Evolutionary conservation across 768 basidiomycete species (phyloP).

Genomic region (Termitomyces sp.): DNA sequence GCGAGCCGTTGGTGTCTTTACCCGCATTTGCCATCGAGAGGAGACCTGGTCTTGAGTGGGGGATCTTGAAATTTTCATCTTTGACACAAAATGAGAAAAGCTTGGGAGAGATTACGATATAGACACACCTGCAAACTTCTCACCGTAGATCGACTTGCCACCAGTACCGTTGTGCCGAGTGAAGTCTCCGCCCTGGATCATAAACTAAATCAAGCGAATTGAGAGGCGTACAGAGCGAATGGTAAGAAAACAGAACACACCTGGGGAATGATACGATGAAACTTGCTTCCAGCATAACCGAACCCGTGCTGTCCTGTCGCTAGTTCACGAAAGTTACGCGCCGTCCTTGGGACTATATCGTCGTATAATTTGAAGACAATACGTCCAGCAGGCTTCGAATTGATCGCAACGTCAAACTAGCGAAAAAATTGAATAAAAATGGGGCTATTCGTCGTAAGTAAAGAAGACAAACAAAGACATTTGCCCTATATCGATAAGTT

Average conservation of each 20-base stretch:
- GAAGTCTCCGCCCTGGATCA: slow-evolving; percentile 89
- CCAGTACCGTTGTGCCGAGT: slow-evolving; percentile 71
- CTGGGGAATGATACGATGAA: slow-evolving; percentile 72
- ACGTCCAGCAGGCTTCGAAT: slow-evolving; percentile 53
- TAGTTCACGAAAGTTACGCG: slow-evolving; percentile 78
- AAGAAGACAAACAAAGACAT: slow-evolving; percentile 29
- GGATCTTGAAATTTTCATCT: slow-evolving; percentile 70
- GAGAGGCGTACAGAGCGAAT: not conserved
- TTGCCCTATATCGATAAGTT: slow-evolving; percentile 21
- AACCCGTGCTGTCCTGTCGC: slow-evolving; percentile 62
- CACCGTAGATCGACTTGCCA: slow-evolving; percentile 83
- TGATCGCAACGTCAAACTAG: slow-evolving; percentile 64
- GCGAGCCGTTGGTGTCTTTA: slow-evolving; percentile 74
- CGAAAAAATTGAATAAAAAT: not conserved
- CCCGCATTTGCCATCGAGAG: slow-evolving; percentile 91
- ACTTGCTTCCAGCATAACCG: slow-evolving; percentile 62
- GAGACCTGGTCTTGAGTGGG: slow-evolving; percentile 58
- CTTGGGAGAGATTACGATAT: not conserved
- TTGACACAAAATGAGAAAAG: not conserved
- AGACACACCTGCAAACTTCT: slow-evolving; percentile 61
- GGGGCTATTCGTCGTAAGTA: not conserved
- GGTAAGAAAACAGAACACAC: slow-evolving; percentile 26
- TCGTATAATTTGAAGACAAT: slow-evolving; percentile 84
- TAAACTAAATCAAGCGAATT: slow-evolving; percentile 42
- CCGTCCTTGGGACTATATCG: slow-evolving; percentile 74